These are phyloP conservation scores for Cudoniella acicularis DNA, from an alignment of 495 filamentous ascomycete species.

Conservation along the genomic window DNA sequence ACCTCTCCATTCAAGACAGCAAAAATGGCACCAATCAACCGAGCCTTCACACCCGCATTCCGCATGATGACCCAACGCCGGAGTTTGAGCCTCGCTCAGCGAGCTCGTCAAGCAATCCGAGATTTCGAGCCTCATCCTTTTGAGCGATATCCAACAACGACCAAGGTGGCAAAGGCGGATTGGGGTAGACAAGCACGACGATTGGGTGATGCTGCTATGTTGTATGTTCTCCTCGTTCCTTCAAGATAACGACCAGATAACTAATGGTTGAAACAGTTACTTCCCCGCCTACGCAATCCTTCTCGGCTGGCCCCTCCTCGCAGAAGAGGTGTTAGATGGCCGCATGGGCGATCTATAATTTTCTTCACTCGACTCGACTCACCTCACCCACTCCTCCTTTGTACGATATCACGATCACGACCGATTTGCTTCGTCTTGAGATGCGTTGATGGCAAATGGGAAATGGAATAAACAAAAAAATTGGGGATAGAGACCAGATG, in stretches of 20 bases:
- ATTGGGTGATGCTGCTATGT: slow-evolving; percentile 7
- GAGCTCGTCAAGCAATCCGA: slow-evolving; percentile 3
- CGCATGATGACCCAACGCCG: slow-evolving; percentile 7
- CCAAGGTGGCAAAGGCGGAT: slow-evolving; percentile 12
- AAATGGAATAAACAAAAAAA: background rate
- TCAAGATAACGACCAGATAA: background rate
- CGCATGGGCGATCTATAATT: background rate
- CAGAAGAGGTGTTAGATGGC: slow-evolving; percentile 11
- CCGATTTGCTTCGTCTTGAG: background rate
- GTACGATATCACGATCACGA: background rate
- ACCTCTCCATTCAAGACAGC: background rate
- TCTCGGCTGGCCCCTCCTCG: slow-evolving; percentile 18
- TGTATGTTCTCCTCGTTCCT: slow-evolving; percentile 9
- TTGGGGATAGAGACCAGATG: too few species aligned
- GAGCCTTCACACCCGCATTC: background rate
- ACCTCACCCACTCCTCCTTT: too few species aligned
- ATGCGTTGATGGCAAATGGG: background rate
- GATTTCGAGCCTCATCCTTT: slow-evolving; percentile 14
- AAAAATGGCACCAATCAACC: background rate
- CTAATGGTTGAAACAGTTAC: slow-evolving; percentile 10
- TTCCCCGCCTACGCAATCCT: slow-evolving; percentile 19
- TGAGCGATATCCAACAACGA: slow-evolving; percentile 11
- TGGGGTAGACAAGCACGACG: slow-evolving; percentile 17
- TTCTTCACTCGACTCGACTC: background rate
- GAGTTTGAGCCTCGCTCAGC: slow-evolving; percentile 6